Percentiles rank a stretch among this genome's conserved stretches.
phyloP scores from a whole-genome alignment of 148 eudicot genomes.

The Camellia lanceoleosa region DNA sequence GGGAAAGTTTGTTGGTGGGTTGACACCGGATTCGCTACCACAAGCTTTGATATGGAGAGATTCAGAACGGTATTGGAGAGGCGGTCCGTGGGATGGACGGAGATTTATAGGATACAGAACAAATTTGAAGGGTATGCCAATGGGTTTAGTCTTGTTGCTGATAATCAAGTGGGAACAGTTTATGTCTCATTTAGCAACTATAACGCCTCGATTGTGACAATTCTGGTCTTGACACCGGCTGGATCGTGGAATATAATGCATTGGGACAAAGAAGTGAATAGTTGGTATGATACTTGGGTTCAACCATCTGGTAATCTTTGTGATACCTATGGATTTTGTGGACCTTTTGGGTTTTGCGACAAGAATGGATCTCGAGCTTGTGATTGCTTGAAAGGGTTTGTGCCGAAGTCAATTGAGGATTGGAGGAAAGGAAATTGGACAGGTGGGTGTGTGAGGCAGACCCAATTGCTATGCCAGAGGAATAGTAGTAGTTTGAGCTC shows the following conservation, averaged over 20 bases:
- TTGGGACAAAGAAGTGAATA: background rate
- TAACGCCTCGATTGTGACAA: background rate
- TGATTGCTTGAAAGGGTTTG: slow-evolving; percentile 14
- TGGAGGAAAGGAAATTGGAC: slow-evolving; percentile 13
- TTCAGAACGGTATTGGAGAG: background rate
- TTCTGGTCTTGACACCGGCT: background rate
- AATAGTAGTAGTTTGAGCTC: background rate
- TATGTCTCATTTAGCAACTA: background rate
- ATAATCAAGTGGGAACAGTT: background rate
- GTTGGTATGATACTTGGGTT: background rate
- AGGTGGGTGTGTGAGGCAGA: slow-evolving; percentile 15
- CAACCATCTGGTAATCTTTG: background rate
- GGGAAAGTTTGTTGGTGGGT: background rate
- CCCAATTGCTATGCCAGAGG: slow-evolving; percentile 30
- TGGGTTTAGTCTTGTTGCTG: background rate
- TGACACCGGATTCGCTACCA: background rate
- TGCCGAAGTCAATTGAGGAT: slow-evolving; percentile 8
- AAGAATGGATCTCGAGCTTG: background rate
- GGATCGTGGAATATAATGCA: background rate
- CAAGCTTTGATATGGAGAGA: background rate
- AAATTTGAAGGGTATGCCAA: background rate
- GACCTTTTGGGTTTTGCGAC: slow-evolving; percentile 20
- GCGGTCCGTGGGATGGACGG: slow-evolving; percentile 16
- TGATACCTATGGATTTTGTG: slow-evolving; percentile 13
- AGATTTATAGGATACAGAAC: background rate